Base-by-base conservation (phyloP, 2,329 filamentous ascomycete genomes). In the Trichoderma sp. region DNA sequence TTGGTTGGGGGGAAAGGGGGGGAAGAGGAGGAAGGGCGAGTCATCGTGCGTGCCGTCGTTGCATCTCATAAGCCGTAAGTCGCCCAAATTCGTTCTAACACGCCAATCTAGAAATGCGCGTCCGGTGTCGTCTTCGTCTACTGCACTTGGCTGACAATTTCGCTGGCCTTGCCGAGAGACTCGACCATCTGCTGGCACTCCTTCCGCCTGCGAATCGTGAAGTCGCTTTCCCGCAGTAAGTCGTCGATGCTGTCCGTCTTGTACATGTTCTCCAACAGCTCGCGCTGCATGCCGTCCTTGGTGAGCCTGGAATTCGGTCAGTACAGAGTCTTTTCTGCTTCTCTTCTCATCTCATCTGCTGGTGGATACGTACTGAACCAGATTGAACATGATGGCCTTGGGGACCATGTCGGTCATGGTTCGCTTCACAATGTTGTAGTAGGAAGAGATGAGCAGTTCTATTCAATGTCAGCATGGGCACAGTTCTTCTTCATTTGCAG, bases 331-430 rank as follows among this genome's bases (percentile, higher is more conserved):
- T 14, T 50, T 14, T 21, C n/a, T 30, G 9, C 4, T 15, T 28
- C 61, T n/a, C n/a, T n/a, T n/a, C n/a, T n/a, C n/a, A n/a, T n/a
- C n/a, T 28, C 2, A 17, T 2, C n/a, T n/a, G 51, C 7, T 54
- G 21, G 26, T 34, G 10, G 34, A 14, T 1, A 88, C 92, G 77
- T 88, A 97, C 90, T 94, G 89, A 59, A 99, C 95, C 52, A 99
- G 90, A 72, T 86, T 97, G 71, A 98, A 85, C 95, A 99, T 99
- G 76, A 99, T 96, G 47, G 95, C 95, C 82, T 99, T 99, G 71
- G 95, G 95, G 6, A 99, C 95, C 95, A 99, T 99, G 75, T 99
- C 95, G 70, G 98, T 97, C 93, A 99, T 96, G 67, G 96, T 99
- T 71, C 95, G 86, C 82, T 93, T 92, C 70, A 97, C 93, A 75